Evolutionary conservation across 2,329 filamentous ascomycete species (phyloP).

Genomic region (Ambrosiella xylebori): DNA sequence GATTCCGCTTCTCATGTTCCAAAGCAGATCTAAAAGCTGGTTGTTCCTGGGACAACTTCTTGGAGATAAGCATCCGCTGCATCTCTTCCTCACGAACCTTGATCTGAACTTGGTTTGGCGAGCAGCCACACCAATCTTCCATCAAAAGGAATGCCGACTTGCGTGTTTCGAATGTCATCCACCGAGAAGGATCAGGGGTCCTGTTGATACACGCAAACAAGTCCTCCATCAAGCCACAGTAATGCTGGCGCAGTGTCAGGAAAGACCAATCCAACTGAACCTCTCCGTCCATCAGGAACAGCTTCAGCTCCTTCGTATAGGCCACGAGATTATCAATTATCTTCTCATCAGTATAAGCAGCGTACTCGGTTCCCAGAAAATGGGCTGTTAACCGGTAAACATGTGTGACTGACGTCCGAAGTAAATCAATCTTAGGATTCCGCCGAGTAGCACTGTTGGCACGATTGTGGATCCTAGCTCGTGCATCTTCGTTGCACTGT

Average conservation of each 20-base stretch:
- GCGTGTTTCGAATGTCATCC: constrained; percentile 94
- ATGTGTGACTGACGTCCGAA: constrained; percentile 88
- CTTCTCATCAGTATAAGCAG: constrained; percentile 75
- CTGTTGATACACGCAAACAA: constrained; percentile 82
- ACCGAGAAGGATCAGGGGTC: constrained; percentile 68
- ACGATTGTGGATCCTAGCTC: constrained; percentile 70
- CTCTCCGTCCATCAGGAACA: constrained; percentile 88
- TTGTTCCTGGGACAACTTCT: constrained; percentile 58
- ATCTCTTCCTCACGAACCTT: constrained; percentile 71
- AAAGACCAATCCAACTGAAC: constrained; percentile 92
- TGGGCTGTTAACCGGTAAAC: constrained; percentile 89
- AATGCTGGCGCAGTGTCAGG: constrained; percentile 78
- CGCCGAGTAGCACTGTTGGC: constrained; percentile 66
- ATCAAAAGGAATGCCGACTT: constrained; percentile 92
- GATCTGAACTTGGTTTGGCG: constrained; percentile 73
- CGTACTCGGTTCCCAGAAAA: constrained; percentile 55
- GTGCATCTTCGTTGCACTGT: constrained; percentile 75
- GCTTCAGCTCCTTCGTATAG: constrained; percentile 80
- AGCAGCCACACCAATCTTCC: constrained; percentile 99
- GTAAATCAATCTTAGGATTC: constrained; percentile 66
- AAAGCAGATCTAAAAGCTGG: constrained; percentile 72
- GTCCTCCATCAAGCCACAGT: constrained; percentile 84
- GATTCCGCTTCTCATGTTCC: constrained; percentile 90
- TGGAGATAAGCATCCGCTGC: constrained; percentile 67
- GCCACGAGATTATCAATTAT: constrained; percentile 74